These are phyloP conservation scores for Termitomyces titanicus DNA, from an alignment of 768 basidiomycete species.

Conservation along the genomic window DNA sequence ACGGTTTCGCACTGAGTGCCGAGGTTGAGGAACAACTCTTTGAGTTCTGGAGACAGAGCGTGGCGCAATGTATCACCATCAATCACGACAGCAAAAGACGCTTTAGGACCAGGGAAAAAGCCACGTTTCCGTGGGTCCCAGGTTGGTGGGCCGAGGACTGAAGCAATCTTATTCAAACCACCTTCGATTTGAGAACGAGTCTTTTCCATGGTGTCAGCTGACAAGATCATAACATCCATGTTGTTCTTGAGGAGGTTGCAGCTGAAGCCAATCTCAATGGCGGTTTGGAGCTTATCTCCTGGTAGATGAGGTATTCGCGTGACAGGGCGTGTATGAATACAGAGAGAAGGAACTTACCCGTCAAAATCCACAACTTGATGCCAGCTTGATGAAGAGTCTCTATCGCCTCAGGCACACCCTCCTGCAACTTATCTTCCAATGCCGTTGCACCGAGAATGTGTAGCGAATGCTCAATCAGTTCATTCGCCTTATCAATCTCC, in stretches of 20 bases:
- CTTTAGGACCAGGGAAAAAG: slow-evolving; percentile 60
- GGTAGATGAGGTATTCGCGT: not conserved
- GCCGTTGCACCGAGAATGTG: slow-evolving; percentile 93
- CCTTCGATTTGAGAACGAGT: slow-evolving; percentile 87
- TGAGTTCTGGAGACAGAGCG: slow-evolving; percentile 74
- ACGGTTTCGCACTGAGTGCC: slow-evolving; percentile 97
- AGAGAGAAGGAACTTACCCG: slow-evolving; percentile 43
- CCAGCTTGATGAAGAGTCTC: slow-evolving; percentile 88
- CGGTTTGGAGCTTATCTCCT: slow-evolving; percentile 98
- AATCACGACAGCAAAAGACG: slow-evolving; percentile 91
- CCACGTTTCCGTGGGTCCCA: slow-evolving; percentile 59
- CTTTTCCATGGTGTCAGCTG: slow-evolving; percentile 72
- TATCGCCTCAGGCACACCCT: slow-evolving; percentile 95
- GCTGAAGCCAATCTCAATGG: slow-evolving; percentile 96
- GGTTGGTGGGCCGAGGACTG: slow-evolving; percentile 73
- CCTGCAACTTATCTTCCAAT: slow-evolving; percentile 95
- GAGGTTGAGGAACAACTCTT: slow-evolving; percentile 84
- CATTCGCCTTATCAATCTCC: slow-evolving; percentile 86
- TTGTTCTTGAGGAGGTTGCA: slow-evolving; percentile 92
- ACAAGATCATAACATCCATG: slow-evolving; percentile 98
- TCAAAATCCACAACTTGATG: slow-evolving; percentile 97
- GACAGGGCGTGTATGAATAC: slow-evolving; percentile 10
- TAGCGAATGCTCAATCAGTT: slow-evolving; percentile 77
- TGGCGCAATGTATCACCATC: slow-evolving; percentile 90
- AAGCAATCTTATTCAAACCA: slow-evolving; percentile 92